A percentile compares a stretch with the other conserved stretches of the same genome.
Evolutionary conservation across 1,284 basidiomycete genomes (phyloP).

Genomic region (Ceratobasidium sp.): DNA sequence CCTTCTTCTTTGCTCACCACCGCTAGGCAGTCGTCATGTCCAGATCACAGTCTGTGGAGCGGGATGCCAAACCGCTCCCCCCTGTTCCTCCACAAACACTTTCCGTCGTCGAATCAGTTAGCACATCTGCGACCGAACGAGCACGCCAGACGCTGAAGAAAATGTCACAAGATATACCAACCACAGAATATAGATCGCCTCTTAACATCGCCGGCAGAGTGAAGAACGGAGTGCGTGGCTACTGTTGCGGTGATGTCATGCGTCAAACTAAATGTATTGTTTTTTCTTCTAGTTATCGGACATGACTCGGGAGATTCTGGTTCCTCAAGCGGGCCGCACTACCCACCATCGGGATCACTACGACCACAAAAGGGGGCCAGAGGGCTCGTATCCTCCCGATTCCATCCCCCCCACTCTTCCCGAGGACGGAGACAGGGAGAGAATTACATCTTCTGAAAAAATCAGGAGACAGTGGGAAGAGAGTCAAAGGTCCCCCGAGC

Average conservation of each 20-base stretch:
- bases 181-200: constrained; percentile 28
- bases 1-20: constrained; percentile 17
- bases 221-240: constrained; percentile 34
- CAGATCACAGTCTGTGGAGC: constrained; percentile 34
- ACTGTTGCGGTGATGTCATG: constrained; percentile 36
- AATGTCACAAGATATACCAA: constrained; percentile 30
- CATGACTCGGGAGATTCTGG: constrained; percentile 14
- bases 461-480: constrained; percentile 29
- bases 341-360: constrained; percentile 2
- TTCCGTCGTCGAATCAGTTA: constrained; percentile 14
- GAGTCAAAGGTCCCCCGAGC: constrained; percentile 18
- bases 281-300: constrained; percentile 29
- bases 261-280: constrained; percentile 19
- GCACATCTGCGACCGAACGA: constrained; percentile 13
- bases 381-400: background rate
- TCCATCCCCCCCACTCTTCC: background rate
- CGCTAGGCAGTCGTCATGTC: constrained; percentile 19
- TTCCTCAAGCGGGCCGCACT: background rate
- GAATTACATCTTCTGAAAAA: constrained; percentile 29
- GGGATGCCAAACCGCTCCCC: constrained; percentile 25
- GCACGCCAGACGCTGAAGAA: constrained; percentile 17
- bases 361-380: background rate
- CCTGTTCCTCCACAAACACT: constrained; percentile 12
- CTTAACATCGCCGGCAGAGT: constrained; percentile 30
- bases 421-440: constrained; percentile 8